These are phyloP conservation scores for Chlamydomonas sp. DNA, from an alignment of 139 green algal species.

Conservation along the genomic window DNA sequence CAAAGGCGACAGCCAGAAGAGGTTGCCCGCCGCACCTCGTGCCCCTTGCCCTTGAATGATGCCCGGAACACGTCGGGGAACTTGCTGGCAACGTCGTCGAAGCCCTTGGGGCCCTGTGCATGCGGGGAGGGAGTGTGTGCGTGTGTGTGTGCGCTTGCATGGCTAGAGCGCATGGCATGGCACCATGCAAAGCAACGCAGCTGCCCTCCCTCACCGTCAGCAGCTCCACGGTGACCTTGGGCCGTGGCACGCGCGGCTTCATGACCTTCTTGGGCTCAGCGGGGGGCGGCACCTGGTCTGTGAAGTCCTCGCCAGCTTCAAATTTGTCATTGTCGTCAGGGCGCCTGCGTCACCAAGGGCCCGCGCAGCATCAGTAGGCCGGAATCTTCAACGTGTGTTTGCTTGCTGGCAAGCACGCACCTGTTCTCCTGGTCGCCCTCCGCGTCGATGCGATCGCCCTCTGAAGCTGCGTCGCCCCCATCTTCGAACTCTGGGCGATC, in stretches of 20 bases:
- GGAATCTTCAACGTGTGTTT: too few relatives aligned
- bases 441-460: too few relatives aligned
- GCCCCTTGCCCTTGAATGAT: slow-evolving; percentile 3
- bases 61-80: slow-evolving; percentile 3
- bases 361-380: too few relatives aligned
- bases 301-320: too few relatives aligned
- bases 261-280: slow-evolving; percentile 1
- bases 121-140: background rate
- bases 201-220: background rate
- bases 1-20: background rate
- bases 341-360: too few relatives aligned
- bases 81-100: slow-evolving; percentile 1
- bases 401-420: too few relatives aligned
- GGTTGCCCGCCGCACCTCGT: slow-evolving; percentile 3
- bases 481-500: too few relatives aligned
- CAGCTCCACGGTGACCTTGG: slow-evolving; percentile 10
- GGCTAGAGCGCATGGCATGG: background rate
- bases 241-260: background rate
- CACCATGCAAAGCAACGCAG: slow-evolving; percentile 18
- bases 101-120: slow-evolving; percentile 2
- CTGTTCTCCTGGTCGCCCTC: too few relatives aligned
- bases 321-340: too few relatives aligned
- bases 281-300: too few relatives aligned
- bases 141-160: background rate
- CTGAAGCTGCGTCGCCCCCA: too few relatives aligned